phyloP scores from a whole-genome alignment of 306 rosid genomes.

The Castanea mollissima region DNA sequence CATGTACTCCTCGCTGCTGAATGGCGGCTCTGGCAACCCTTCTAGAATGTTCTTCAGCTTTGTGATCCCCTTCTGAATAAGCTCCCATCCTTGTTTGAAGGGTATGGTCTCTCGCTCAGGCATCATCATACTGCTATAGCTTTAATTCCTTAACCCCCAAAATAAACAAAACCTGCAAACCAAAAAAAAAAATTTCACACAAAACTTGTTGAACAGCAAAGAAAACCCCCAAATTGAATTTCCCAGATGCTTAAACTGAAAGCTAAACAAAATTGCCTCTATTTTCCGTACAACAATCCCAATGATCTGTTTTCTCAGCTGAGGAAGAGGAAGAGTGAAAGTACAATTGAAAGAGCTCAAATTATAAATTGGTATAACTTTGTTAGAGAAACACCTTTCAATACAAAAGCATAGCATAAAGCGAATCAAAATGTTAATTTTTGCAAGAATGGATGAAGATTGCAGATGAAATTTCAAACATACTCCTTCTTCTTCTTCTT shows the following conservation, averaged over 20 bases:
- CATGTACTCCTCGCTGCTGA: conserved; percentile 40
- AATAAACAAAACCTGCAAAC: conserved; percentile 21
- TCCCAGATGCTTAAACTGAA: not conserved
- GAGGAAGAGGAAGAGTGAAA: not conserved
- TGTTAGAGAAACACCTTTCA: too few species aligned
- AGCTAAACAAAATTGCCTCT: not conserved
- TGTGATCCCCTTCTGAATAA: conserved; percentile 34
- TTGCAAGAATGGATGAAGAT: too few species aligned
- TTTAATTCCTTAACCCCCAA: conserved; percentile 11
- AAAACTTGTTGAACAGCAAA: not conserved
- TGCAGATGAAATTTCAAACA: too few species aligned
- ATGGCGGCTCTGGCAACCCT: conserved; percentile 25
- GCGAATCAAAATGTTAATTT: too few species aligned
- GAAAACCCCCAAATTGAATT: not conserved
- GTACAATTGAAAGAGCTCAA: not conserved
- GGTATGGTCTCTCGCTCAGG: conserved; percentile 13
- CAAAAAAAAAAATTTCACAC: not conserved
- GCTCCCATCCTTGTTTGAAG: conserved; percentile 41
- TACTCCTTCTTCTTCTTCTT: too few species aligned
- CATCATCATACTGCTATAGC: conserved; percentile 26
- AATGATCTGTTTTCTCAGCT: conserved; percentile 14
- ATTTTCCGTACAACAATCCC: conserved; percentile 11
- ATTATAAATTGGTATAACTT: not conserved
- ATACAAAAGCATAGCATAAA: too few species aligned
- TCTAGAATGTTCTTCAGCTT: conserved; percentile 52